Base-by-base conservation (phyloP, 345 rosid genomes). In the Camelina neglecta region DNA sequence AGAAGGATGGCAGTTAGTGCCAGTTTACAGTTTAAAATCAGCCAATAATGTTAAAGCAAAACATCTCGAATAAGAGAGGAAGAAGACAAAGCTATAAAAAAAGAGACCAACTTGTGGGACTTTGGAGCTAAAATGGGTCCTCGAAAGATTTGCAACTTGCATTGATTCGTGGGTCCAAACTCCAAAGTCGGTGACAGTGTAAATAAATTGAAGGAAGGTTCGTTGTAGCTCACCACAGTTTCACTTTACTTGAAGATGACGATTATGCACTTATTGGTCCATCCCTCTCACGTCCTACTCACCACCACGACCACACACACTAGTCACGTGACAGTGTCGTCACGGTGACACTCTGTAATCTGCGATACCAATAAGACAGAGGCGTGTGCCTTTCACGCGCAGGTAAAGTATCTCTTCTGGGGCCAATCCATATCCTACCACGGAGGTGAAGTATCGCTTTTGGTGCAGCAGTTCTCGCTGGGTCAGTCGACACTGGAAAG, bases 141-240 rank as follows among this genome's bases (percentile, higher is more conserved):
- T 61, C 9, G 4, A 47, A 44, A 62, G 71, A 76, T 55, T 55
- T 29, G 60, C 80, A 76, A 76, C 59, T 76, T 69, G 75, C 60
- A 63, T 55, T 35, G 80, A 70, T 38, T 70, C 80, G 80, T 76
- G 80, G 75, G 80, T 70, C 75, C 75, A 70, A 62, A 38, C 51
- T 69, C 59, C 71, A 70, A 55, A 38, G 58, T 61, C 64, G 39
- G 63, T 54, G 73, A 60, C 42, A 26, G 20, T 50, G 63, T 33
- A 41, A 62, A 29, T 33, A 29, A 42, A 29, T 33, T 21, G 35
- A 67, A 51, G 75, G 80, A 62, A 76, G 75, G 39, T 75, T 75
- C 79, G 74, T 51, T 23, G 61, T 67, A 59, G 73, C 35, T 39
- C 33, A 75, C 73, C 35, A 75, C 21, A 15, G 41, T 6, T 59